Evolutionary conservation across 192 early-diverging fungal species (phyloP), one percentile per base, ranked within the genome.

Genomic region (Coemansia sp.): DNA sequence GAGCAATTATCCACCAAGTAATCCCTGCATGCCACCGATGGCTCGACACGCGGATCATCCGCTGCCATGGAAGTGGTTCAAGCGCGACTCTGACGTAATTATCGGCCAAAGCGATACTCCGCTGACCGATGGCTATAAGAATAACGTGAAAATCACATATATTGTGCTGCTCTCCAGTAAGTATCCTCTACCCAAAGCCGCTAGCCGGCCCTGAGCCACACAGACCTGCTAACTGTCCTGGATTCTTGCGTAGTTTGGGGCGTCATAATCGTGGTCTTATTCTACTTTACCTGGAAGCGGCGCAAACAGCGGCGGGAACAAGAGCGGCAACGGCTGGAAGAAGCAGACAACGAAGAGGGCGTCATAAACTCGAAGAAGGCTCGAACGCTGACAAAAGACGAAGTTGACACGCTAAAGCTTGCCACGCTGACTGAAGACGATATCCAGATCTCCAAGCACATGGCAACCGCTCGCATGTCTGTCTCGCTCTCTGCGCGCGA

Each of bases 361-460:
- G n/a, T 6, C 26, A 26, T 29, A 8, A 39, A 39, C 36, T 17
- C 36, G n/a, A 39, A 39, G 17, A 47, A 29, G 14, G 4, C 17
- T 14, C 45, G 45, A 10, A 25, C 45, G 12, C 53, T 75, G 7
- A 63, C 60, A 2, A 38, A 60, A 14, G 56, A 39, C 27, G 60
- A 75, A 28, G 29, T 67, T 4, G 8, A 25, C 5, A 42, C 50
- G 12, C 49, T 75, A 2, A 57, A 47, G 5, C 45, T 63, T 1
- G 28, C 50, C 35, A 48, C 51, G 5, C 50, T 75, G 25, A 67
- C 60, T 0, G 50, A 53, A 12, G 53, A 60, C 4, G 71, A 75
- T 34, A 75, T 75, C n/a, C 23, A 50, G 25, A 26, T 23, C 8
- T 58, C 60, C 20, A 66, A 46, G 38, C 42, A 35, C 6, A 8